Evolutionary conservation across 768 basidiomycete genomes (phyloP).

Genomic region (Russula ochroleuca): DNA sequence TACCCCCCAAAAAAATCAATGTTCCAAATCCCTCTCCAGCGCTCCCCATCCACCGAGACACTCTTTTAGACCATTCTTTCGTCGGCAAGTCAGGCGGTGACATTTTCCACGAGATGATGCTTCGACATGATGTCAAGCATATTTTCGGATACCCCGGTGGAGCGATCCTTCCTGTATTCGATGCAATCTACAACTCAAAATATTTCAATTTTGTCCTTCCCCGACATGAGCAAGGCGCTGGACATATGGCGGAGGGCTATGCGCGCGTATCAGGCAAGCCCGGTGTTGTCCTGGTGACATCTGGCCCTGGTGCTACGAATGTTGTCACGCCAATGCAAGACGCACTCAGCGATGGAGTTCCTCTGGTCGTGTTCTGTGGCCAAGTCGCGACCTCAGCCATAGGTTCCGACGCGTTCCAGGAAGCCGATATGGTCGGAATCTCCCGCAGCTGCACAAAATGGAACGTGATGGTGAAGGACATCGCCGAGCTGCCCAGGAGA

Average conservation of each 20-base stretch:
- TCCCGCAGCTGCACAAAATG: conserved; percentile 97
- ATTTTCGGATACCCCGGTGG: conserved; percentile 98
- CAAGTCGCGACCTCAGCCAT: conserved; percentile 99
- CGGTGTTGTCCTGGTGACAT: conserved; percentile 96
- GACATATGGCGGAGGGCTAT: conserved; percentile 99
- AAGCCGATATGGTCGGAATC: conserved; percentile 95
- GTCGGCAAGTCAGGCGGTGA: conserved; percentile 93
- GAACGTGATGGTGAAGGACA: conserved; percentile 99
- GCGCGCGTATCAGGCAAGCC: conserved; percentile 96
- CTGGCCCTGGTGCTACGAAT: conserved; percentile 97
- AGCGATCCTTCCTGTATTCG: conserved; percentile 98
- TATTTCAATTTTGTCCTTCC: conserved; percentile 96
- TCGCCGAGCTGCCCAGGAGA: conserved; percentile 86
- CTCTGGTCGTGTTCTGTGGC: conserved; percentile 91
- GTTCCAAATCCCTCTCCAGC: conserved; percentile 37
- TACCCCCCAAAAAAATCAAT: conserved; percentile 42
- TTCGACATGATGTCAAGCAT: conserved; percentile 91
- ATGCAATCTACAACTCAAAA: conserved; percentile 94
- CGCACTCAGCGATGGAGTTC: conserved; percentile 89
- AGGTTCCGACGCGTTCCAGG: conserved; percentile 98
- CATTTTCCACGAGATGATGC: conserved; percentile 99
- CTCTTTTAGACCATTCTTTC: conserved; percentile 74
- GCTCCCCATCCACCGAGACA: conserved; percentile 40
- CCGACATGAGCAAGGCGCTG: conserved; percentile 96
- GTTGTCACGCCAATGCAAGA: conserved; percentile 98